A percentile compares a stretch with the other conserved stretches of the same genome.
Evolutionary conservation across 139 green algal genomes (phyloP).

Genomic region (Trebouxia sp.): DNA sequence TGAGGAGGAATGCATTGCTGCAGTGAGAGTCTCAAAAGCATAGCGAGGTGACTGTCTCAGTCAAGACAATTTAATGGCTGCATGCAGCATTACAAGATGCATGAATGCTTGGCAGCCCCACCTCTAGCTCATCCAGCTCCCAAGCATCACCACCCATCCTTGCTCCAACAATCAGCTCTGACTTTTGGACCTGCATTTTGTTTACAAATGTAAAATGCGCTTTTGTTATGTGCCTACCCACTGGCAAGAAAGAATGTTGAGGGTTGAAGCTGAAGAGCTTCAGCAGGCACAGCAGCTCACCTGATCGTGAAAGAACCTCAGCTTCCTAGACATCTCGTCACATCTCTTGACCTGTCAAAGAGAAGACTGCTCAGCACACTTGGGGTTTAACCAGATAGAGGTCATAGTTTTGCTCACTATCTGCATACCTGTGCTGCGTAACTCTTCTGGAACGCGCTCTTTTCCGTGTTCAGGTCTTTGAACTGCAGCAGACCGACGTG

Average conservation of each 20-base stretch:
- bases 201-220: neutral
- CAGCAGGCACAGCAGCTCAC: conserved; percentile 31
- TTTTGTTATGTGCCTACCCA: neutral
- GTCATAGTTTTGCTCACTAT: neutral
- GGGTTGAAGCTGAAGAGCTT: neutral
- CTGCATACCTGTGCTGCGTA: conserved; percentile 84
- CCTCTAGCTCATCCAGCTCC: conserved; percentile 83
- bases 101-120: conserved; percentile 19
- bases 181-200: conserved; percentile 28
- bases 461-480: conserved; percentile 92
- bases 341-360: conserved; percentile 90
- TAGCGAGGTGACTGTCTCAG: neutral
- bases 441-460: conserved; percentile 90
- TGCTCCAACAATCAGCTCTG: conserved; percentile 20
- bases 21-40: neutral
- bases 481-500: conserved; percentile 90
- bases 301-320: conserved; percentile 94
- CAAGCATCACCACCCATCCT: conserved; percentile 37
- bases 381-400: neutral
- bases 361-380: too few relatives aligned
- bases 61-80: neutral
- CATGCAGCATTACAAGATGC: neutral
- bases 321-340: conserved; percentile 94
- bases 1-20: neutral
- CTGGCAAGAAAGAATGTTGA: neutral